A percentile compares a stretch with the other conserved stretches of the same genome.
Evolutionary conservation across 345 rosid genomes (phyloP).

Genomic region (Populus nigra): DNA sequence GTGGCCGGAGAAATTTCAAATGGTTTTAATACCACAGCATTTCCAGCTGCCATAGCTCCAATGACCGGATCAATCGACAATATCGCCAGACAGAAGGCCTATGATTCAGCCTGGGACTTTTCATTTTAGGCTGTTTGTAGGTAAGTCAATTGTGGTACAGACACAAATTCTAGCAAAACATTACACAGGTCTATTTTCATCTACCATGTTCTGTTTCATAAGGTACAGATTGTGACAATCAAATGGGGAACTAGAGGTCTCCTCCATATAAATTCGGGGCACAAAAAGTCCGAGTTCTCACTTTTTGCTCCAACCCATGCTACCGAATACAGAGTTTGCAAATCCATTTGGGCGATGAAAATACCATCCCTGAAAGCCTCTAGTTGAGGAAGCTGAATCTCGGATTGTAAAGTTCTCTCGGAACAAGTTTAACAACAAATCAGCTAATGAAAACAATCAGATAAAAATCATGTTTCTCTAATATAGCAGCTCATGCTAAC

Average conservation of each 20-base stretch:
- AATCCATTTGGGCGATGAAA: neutral
- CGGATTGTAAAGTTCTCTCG: neutral
- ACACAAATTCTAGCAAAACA: neutral
- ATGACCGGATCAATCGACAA: constrained; percentile 75
- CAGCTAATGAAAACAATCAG: neutral
- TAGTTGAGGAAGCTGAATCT: neutral
- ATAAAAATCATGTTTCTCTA: neutral
- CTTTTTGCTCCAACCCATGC: neutral
- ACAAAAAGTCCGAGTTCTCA: neutral
- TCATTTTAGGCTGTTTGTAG: neutral
- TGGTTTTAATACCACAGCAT: constrained; percentile 52
- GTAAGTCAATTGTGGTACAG: neutral
- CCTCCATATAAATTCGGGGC: neutral
- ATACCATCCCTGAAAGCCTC: neutral
- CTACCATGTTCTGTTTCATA: no score
- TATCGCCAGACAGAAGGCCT: constrained; percentile 29
- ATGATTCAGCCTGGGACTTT: no score
- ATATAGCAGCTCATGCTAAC: neutral
- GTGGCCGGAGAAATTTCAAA: constrained; percentile 54
- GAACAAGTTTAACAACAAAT: neutral
- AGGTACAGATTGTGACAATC: neutral
- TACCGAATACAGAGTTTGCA: neutral
- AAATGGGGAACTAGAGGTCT: neutral
- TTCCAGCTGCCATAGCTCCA: constrained; percentile 58
- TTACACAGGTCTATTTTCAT: neutral